These are phyloP conservation scores for Auricularia heimuer DNA, from an alignment of 768 basidiomycete species.

Conservation along the genomic window DNA sequence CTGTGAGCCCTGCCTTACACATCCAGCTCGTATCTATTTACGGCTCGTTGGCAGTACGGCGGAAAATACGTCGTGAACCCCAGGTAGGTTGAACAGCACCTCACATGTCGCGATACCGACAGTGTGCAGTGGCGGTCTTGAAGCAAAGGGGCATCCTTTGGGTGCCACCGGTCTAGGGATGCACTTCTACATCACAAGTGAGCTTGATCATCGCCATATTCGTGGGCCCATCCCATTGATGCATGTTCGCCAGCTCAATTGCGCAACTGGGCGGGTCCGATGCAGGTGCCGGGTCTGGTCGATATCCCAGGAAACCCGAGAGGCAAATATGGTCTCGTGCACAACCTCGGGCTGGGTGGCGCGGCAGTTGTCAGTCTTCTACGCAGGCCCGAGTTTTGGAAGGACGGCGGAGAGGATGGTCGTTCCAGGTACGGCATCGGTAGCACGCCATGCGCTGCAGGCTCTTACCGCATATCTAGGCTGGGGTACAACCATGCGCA, in stretches of 20 bases:
- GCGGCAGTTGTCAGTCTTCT: slow-evolving; percentile 70
- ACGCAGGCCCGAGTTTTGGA: slow-evolving; percentile 68
- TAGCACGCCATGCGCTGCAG: too few relatives aligned
- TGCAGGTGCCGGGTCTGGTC: slow-evolving; percentile 71
- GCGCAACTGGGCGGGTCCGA: slow-evolving; percentile 64
- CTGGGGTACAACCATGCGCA: slow-evolving; percentile 72
- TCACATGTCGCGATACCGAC: not conserved
- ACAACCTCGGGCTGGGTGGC: slow-evolving; percentile 77
- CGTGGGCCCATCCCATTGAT: not conserved
- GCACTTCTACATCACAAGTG: slow-evolving; percentile 81
- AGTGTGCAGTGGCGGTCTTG: slow-evolving; percentile 51
- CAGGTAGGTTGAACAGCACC: slow-evolving; percentile 14
- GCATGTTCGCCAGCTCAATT: slow-evolving; percentile 10
- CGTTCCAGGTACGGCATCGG: slow-evolving; percentile 16
- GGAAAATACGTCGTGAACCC: slow-evolving; percentile 82
- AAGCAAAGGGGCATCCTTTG: slow-evolving; percentile 83
- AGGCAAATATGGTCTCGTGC: slow-evolving; percentile 72
- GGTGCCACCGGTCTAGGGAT: slow-evolving; percentile 77
- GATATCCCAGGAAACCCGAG: slow-evolving; percentile 44
- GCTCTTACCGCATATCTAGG: slow-evolving; percentile 28
- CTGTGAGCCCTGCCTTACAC: slow-evolving; percentile 35
- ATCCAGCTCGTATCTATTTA: not conserved
- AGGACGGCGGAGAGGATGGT: slow-evolving; percentile 56
- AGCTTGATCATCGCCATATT: slow-evolving; percentile 15
- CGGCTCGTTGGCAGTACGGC: slow-evolving; percentile 43